These are phyloP conservation scores for Wickerhamomyces canadensis DNA, from an alignment of 805 yeast genomes.

Conservation along the genomic window DNA sequence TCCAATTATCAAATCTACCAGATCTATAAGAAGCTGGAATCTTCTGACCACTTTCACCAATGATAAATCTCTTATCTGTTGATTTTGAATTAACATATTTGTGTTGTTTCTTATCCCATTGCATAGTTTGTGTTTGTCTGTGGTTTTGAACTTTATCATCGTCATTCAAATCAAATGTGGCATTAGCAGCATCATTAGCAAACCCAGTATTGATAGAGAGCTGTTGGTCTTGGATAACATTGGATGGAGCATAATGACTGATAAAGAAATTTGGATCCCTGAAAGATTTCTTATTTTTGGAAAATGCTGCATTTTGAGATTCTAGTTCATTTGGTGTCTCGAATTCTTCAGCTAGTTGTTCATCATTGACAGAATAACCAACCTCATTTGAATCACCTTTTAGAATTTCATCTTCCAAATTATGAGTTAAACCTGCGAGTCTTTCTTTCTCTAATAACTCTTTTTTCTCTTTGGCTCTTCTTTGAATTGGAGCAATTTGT, in stretches of 20 bases:
- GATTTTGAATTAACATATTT: conserved; percentile 80
- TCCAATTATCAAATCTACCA: conserved; percentile 93
- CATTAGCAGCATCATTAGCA: conserved; percentile 76
- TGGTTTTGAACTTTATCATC: conserved; percentile 66
- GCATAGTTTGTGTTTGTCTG: conserved; percentile 62
- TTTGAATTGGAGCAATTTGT: conserved; percentile 85
- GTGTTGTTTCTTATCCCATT: conserved; percentile 93
- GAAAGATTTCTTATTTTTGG: conserved; percentile 39
- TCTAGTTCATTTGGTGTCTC: conserved; percentile 32
- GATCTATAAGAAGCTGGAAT: conserved; percentile 89
- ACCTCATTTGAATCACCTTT: conserved; percentile 43
- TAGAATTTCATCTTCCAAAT: conserved; percentile 68
- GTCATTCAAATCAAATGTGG: conserved; percentile 80
- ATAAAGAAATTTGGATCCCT: conserved; percentile 77
- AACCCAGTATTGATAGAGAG: conserved; percentile 54
- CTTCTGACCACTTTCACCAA: conserved; percentile 90
- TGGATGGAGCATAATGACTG: conserved; percentile 84
- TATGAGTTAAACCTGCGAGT: conserved; percentile 66
- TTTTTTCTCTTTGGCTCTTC: conserved; percentile 64
- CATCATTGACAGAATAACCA: conserved; percentile 42
- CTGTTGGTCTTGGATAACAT: conserved; percentile 79
- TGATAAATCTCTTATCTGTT: conserved; percentile 77
- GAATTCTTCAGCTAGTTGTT: conserved; percentile 32
- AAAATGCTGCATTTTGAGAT: conserved; percentile 20
- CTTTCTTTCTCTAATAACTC: conserved; percentile 69